Percentiles rank a stretch among this genome's conserved stretches.
These are phyloP conservation scores for Euphrasia confusa DNA, from an alignment of 257 asterid genomes.

Conservation along the genomic window DNA sequence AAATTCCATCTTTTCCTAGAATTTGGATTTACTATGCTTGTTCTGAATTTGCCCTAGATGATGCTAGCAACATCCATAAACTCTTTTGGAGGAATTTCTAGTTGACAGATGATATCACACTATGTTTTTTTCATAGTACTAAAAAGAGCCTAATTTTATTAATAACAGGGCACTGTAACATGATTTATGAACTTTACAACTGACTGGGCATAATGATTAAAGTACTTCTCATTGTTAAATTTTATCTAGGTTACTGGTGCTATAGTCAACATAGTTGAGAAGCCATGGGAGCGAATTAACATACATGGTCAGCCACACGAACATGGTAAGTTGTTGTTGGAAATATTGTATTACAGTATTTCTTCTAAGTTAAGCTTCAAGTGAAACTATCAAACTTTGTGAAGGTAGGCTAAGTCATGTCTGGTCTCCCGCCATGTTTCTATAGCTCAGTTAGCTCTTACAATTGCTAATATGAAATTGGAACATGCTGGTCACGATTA, in stretches of 20 bases:
- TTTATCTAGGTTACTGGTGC: conserved; percentile 68
- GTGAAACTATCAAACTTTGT: conserved; percentile 19
- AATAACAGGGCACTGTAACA: background rate
- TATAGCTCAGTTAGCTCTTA: background rate
- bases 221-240: background rate
- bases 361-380: conserved; percentile 7
- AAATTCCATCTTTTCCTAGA: background rate
- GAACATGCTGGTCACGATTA: conserved; percentile 6
- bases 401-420: conserved; percentile 12
- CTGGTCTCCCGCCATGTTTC: conserved; percentile 2
- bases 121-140: conserved; percentile 6
- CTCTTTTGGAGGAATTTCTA: too few relatives aligned
- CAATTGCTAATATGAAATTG: conserved; percentile 10
- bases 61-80: too few relatives aligned
- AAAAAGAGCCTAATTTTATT: conserved; percentile 1
- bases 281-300: conserved; percentile 90
- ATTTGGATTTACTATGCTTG: background rate
- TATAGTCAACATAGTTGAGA: conserved; percentile 64
- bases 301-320: conserved; percentile 70
- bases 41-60: background rate
- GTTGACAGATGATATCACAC: background rate
- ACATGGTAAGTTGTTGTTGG: conserved; percentile 55
- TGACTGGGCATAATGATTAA: background rate
- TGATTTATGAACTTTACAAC: background rate
- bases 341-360: conserved; percentile 16